Evolutionary conservation across 2,329 filamentous ascomycete species (phyloP).

Genomic region (Ceratocystis variospora): DNA sequence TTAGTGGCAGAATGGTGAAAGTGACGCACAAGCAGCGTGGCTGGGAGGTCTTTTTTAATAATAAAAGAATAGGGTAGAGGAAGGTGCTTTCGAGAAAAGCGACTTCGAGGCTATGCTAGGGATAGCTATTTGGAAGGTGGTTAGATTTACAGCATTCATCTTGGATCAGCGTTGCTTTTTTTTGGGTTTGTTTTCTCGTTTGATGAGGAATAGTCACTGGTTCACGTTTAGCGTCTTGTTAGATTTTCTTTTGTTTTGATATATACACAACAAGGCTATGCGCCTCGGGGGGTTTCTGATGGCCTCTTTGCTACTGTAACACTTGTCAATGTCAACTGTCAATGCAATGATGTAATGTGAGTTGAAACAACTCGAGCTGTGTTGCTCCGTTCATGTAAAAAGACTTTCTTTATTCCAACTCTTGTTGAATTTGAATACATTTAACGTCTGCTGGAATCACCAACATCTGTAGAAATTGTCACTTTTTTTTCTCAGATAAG

Average conservation of each 20-base stretch:
- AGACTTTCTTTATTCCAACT: too few species aligned
- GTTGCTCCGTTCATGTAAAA: too few species aligned
- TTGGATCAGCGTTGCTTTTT: constrained; percentile 1
- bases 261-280: not conserved
- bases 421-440: too few species aligned
- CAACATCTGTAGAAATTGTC: too few species aligned
- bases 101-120: not conserved
- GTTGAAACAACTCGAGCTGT: too few species aligned
- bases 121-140: not conserved
- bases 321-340: not conserved
- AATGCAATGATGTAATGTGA: not conserved
- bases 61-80: not conserved
- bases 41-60: not conserved
- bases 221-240: not conserved
- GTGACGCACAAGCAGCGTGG: not conserved
- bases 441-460: too few species aligned
- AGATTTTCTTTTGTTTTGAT: not conserved
- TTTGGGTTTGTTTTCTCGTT: not conserved
- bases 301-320: not conserved
- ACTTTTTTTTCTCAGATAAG: too few species aligned
- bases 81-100: not conserved
- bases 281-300: not conserved
- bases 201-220: not conserved
- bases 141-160: not conserved
- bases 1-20: constrained; percentile 27